Conservation (phyloP, 1,139 yeast species). For the Suhomyces bribrorum region DNA sequence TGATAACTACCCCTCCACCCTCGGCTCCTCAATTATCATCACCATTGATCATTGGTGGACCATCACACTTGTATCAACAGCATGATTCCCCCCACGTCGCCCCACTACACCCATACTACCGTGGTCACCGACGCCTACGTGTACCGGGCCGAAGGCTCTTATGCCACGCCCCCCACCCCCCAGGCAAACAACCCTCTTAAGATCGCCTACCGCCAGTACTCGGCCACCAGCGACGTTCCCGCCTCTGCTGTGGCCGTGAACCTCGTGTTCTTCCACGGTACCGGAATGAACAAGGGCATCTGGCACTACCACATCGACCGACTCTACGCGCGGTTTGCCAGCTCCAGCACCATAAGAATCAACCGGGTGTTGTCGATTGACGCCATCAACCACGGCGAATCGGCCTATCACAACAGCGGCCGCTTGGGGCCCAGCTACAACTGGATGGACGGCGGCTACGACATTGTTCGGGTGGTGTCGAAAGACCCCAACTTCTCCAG, state of each 20-base stretch:
- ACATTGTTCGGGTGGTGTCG: constrained; percentile 7
- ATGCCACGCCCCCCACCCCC: neutral
- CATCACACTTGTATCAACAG: neutral
- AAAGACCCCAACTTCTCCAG: constrained; percentile 8
- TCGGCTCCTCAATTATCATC: neutral
- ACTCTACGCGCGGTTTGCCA: constrained; percentile 12
- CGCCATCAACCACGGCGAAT: constrained; percentile 13
- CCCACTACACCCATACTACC: constrained; percentile 4
- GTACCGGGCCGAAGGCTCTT: constrained; percentile 4
- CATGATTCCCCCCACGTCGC: constrained; percentile 1
- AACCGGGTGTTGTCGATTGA: constrained; percentile 14
- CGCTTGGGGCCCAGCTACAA: constrained; percentile 8
- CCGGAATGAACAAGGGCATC: constrained; percentile 17
- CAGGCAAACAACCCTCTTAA: constrained; percentile 8
- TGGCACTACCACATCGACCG: constrained; percentile 15
- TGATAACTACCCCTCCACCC: too few species aligned
- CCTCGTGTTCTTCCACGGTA: constrained; percentile 14
- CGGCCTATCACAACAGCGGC: constrained; percentile 10
- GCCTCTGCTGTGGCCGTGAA: constrained; percentile 6
- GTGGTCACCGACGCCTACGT: constrained; percentile 4
- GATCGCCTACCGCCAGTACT: constrained; percentile 17
- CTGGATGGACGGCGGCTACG: constrained; percentile 14
- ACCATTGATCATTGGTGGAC: neutral
- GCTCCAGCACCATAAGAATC: constrained; percentile 14
- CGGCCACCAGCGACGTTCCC: constrained; percentile 2